Evolutionary conservation across 1,284 basidiomycete species (phyloP).

Genomic region (Fistulina hepatica): DNA sequence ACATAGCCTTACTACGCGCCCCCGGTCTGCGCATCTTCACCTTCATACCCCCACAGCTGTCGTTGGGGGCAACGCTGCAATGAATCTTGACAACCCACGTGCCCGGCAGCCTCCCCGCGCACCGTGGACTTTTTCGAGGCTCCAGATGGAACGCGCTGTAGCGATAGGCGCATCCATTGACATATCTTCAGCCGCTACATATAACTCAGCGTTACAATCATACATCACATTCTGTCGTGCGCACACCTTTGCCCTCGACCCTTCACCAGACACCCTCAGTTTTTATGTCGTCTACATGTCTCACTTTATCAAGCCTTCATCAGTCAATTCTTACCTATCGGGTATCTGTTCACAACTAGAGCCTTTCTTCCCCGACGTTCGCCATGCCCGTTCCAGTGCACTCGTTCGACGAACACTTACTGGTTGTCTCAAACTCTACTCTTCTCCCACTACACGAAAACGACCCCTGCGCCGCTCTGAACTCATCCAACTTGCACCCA

Average conservation of each 20-base stretch:
- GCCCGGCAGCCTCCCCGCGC: constrained; percentile 19
- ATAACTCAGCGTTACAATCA: constrained; percentile 25
- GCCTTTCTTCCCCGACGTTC: constrained; percentile 8
- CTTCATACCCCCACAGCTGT: constrained; percentile 22
- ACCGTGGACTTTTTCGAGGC: constrained; percentile 23
- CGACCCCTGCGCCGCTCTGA: constrained; percentile 2
- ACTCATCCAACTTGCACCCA: neutral
- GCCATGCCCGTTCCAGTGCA: neutral
- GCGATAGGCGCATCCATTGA: constrained; percentile 26
- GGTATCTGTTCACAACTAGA: constrained; percentile 9
- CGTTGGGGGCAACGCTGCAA: constrained; percentile 18
- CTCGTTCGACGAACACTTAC: constrained; percentile 8
- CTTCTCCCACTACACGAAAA: constrained; percentile 4
- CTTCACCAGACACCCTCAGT: constrained; percentile 17
- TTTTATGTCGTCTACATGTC: constrained; percentile 19
- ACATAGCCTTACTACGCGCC: neutral
- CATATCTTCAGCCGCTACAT: constrained; percentile 18
- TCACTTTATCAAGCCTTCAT: constrained; percentile 15
- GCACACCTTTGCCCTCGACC: constrained; percentile 18
- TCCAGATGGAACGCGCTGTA: constrained; percentile 23
- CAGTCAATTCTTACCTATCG: constrained; percentile 18
- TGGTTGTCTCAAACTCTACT: constrained; percentile 6
- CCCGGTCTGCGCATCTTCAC: neutral
- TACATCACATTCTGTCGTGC: constrained; percentile 24
- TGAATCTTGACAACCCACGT: constrained; percentile 12